A percentile compares a stretch with the other conserved stretches of the same genome.
Conservation (phyloP, 495 filamentous ascomycete genomes). For the Penicillium soppii region DNA sequence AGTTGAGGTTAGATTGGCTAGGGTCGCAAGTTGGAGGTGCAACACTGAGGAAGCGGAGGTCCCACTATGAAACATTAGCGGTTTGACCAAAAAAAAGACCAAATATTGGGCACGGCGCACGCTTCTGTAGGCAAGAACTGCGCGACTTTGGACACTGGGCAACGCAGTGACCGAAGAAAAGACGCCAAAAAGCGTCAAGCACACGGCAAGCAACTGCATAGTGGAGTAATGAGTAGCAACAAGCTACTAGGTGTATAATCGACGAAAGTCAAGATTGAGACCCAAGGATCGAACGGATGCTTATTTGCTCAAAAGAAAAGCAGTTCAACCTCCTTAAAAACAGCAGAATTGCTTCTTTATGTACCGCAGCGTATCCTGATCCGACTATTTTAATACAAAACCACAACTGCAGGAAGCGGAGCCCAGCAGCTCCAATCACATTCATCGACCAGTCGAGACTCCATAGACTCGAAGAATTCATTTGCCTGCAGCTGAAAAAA, state of each 20-base stretch:
- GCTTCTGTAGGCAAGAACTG: constrained; percentile 19
- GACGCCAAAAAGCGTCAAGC: constrained; percentile 3
- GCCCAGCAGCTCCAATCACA: constrained; percentile 1
- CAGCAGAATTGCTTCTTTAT: neutral
- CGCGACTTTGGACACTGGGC: constrained; percentile 3
- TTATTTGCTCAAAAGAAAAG: neutral
- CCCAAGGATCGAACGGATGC: neutral
- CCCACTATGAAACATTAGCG: constrained; percentile 23
- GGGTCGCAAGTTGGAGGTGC: constrained; percentile 22
- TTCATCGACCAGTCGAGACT: neutral
- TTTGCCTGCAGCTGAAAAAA: neutral
- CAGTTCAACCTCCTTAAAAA: neutral
- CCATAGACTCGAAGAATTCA: neutral
- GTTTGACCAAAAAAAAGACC: neutral
- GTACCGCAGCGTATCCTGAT: neutral
- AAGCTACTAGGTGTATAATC: neutral
- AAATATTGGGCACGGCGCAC: constrained; percentile 9
- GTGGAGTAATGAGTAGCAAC: neutral
- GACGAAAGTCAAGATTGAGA: neutral
- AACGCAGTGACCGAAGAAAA: constrained; percentile 2
- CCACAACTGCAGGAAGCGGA: neutral
- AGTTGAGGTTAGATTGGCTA: constrained; percentile 18
- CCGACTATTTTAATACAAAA: neutral
- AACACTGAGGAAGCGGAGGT: constrained; percentile 27
- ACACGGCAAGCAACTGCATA: constrained; percentile 3